phyloP scores from a whole-genome alignment of 441 rosid species.

The Aleurites moluccanus region DNA sequence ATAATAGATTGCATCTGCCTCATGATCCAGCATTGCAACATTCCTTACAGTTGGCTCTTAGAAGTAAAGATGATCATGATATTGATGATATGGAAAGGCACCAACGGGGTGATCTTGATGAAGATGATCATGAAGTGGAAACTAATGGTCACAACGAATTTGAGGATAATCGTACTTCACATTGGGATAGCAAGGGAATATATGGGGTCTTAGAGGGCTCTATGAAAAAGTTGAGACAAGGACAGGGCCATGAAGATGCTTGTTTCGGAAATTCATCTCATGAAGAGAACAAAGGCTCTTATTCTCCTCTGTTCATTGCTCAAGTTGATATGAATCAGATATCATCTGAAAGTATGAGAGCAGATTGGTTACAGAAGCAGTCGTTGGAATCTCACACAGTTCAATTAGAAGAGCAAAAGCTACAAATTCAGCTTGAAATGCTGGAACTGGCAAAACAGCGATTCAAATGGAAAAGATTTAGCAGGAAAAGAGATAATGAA shows the following conservation, averaged over 20 bases:
- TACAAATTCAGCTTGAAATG: constrained; percentile 68
- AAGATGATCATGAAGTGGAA: constrained; percentile 72
- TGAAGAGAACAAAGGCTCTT: constrained; percentile 45
- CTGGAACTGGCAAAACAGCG: constrained; percentile 78
- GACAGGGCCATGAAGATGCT: constrained; percentile 51
- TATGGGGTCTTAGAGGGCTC: constrained; percentile 39
- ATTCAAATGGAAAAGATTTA: constrained; percentile 83
- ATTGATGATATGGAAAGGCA: constrained; percentile 53
- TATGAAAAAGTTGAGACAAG: constrained; percentile 60
- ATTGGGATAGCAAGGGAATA: constrained; percentile 42
- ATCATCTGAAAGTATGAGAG: constrained; percentile 43
- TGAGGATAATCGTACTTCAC: constrained; percentile 51
- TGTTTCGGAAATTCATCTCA: constrained; percentile 42
- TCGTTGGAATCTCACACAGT: constrained; percentile 66
- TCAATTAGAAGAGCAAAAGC: constrained; percentile 72
- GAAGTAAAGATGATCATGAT: constrained; percentile 76
- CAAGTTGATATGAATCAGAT: constrained; percentile 53
- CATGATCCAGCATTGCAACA: constrained; percentile 81
- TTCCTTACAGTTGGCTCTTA: constrained; percentile 71
- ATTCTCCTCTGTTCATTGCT: constrained; percentile 35
- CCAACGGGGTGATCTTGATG: constrained; percentile 64
- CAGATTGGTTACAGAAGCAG: constrained; percentile 62
- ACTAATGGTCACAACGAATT: constrained; percentile 69
- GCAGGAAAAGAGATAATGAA: constrained; percentile 76
- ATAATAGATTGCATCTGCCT: constrained; percentile 84